phyloP scores from a whole-genome alignment of 2,329 filamentous ascomycete genomes.

The Epichloe sibirici region DNA sequence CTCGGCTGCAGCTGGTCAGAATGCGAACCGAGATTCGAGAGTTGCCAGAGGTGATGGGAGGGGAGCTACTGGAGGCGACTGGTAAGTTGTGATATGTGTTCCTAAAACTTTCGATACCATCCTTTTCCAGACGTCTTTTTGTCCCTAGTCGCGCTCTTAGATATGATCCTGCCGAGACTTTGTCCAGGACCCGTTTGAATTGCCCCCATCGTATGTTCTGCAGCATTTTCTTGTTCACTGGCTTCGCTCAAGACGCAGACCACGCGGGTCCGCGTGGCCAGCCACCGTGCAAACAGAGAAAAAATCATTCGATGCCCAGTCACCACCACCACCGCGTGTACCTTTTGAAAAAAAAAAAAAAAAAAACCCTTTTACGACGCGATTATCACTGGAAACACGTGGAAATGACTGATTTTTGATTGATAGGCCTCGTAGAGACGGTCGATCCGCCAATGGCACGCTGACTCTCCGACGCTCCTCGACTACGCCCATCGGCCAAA shows the following conservation, averaged over 20 bases:
- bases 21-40: slow-evolving; percentile 46
- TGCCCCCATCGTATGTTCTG: background rate
- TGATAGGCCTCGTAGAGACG: slow-evolving; percentile 45
- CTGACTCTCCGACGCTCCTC: slow-evolving; percentile 53
- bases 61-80: slow-evolving; percentile 52
- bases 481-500: slow-evolving; percentile 38
- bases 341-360: background rate
- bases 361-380: background rate
- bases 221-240: background rate
- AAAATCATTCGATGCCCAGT: background rate
- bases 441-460: slow-evolving; percentile 48
- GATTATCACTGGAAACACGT: background rate
- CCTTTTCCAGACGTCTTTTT: background rate
- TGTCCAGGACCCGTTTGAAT: background rate
- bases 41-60: slow-evolving; percentile 46
- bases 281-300: background rate
- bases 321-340: background rate
- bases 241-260: background rate
- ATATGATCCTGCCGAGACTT: background rate
- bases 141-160: background rate
- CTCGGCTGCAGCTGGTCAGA: slow-evolving; percentile 69
- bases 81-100: slow-evolving; percentile 39
- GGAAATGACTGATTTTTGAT: background rate
- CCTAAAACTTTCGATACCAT: background rate
- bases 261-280: background rate